Percentiles rank a stretch among this genome's conserved stretches.
These are phyloP conservation scores for Cryptococcus sp. DNA, from an alignment of 1,284 basidiomycete species.

Conservation along the genomic window DNA sequence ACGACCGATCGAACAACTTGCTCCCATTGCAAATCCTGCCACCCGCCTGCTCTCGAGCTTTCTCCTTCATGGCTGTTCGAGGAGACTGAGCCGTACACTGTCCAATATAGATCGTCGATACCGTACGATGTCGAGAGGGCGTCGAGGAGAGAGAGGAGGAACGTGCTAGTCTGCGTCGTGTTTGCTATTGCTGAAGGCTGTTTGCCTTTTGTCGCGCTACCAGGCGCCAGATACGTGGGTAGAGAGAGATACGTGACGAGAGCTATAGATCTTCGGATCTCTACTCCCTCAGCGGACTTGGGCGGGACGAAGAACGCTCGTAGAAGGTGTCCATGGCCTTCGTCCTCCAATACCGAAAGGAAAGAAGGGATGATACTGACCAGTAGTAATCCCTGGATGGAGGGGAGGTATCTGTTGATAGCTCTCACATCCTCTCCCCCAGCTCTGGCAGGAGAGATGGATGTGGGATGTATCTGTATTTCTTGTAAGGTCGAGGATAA, in stretches of 20 bases:
- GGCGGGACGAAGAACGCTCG: slow-evolving; percentile 35
- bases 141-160: slow-evolving; percentile 56
- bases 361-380: slow-evolving; percentile 65
- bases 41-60: slow-evolving; percentile 7
- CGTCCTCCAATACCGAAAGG: slow-evolving; percentile 62
- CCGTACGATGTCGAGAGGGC: slow-evolving; percentile 64
- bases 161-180: slow-evolving; percentile 25
- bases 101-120: slow-evolving; percentile 65
- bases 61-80: background rate
- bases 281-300: background rate
- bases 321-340: slow-evolving; percentile 22
- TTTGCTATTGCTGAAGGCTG: slow-evolving; percentile 6
- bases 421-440: slow-evolving; percentile 8
- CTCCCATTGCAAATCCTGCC: slow-evolving; percentile 41
- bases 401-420: slow-evolving; percentile 32
- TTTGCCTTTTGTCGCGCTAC: slow-evolving; percentile 7
- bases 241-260: slow-evolving; percentile 37
- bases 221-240: slow-evolving; percentile 23
- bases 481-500: slow-evolving; percentile 27
- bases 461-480: slow-evolving; percentile 25
- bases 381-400: slow-evolving; percentile 35
- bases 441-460: slow-evolving; percentile 3
- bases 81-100: slow-evolving; percentile 53
- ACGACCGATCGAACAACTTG: slow-evolving; percentile 34
- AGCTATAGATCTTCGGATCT: slow-evolving; percentile 26